Conservation (phyloP, 2,329 filamentous ascomycete species). For the Diaporthe caulivora region DNA sequence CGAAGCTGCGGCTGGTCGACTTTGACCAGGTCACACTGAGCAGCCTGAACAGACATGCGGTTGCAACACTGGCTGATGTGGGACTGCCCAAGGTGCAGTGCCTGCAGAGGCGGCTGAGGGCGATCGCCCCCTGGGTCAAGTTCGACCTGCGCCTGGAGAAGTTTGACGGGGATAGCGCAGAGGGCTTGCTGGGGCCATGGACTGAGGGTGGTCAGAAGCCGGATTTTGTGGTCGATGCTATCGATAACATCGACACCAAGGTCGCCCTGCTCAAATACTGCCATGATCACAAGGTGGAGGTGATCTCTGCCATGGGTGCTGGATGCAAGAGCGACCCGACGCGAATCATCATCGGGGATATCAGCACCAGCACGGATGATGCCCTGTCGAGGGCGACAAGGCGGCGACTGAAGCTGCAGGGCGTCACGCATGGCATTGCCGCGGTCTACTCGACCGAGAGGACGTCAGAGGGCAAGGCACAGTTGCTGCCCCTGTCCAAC, state of each 20-base stretch:
- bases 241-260: constrained; percentile 98
- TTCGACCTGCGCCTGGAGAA: constrained; percentile 91
- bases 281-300: constrained; percentile 78
- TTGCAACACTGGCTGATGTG: constrained; percentile 93
- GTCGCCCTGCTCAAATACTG: constrained; percentile 92
- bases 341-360: constrained; percentile 89
- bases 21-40: constrained; percentile 98
- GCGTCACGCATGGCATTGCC: constrained; percentile 87
- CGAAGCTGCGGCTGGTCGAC: constrained; percentile 89
- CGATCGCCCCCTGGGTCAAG: constrained; percentile 90
- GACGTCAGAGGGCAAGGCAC: constrained; percentile 89
- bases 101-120: constrained; percentile 82
- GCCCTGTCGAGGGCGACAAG: constrained; percentile 88
- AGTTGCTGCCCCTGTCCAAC: constrained; percentile 86
- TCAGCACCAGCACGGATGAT: constrained; percentile 88
- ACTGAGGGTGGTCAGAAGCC: constrained; percentile 71
- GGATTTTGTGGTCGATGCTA: constrained; percentile 94
- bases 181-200: constrained; percentile 76
- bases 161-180: constrained; percentile 77
- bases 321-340: constrained; percentile 92
- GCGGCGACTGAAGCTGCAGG: constrained; percentile 80
- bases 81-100: constrained; percentile 93
- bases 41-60: constrained; percentile 94
- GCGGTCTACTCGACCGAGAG: constrained; percentile 95
- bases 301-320: constrained; percentile 96